Evolutionary conservation across 495 filamentous ascomycete genomes (phyloP), one percentile per base, ranked within the genome.

Genomic region (Penicillium coffeae): DNA sequence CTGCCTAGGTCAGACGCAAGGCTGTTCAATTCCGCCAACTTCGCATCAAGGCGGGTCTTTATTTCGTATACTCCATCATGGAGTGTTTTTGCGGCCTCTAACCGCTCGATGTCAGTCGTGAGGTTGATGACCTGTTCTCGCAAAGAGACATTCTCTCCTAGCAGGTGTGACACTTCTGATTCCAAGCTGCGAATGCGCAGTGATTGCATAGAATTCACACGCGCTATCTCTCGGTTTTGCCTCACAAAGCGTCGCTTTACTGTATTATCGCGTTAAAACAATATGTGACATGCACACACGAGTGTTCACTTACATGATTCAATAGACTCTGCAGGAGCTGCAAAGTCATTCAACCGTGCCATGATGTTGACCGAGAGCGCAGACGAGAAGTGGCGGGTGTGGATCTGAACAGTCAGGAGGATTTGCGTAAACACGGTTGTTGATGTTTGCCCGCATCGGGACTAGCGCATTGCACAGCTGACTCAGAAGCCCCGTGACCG

Each of bases 171-270:
- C 27, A 82, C 82, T 68, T 98, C 91, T 45, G 83, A 83, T 64
- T 97, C 90, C 32, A 97, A 79, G 42, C 72, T 83, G 47, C 90
- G 88, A 54, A 98, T 96, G 50, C 88, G 87, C 27, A 92, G 74
- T 14, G 89, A 91, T 66, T 96, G 94, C 51, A 82, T 84, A 2
- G 94, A 94, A 70, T 98, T 97, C 51, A 83, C 82, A 60, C 86
- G 76, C 38, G 90, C 90, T 49, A 98, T 90, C 57, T 96, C 93
- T 48, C 90, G 84, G 66, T 98, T 98, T 64, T 98, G 93, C 34
- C 92, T 82, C 39, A 95, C 72, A 61, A 93, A 95, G 60, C 87
- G 82, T 54, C 88, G 75, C 62, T 89, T 91, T 32, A 95, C 90
- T 95, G 61, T 43, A 54, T 38, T 42, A 41, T 30, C 30, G 44